Base-by-base conservation (phyloP, 768 basidiomycete genomes). In the Suillus sp. region DNA sequence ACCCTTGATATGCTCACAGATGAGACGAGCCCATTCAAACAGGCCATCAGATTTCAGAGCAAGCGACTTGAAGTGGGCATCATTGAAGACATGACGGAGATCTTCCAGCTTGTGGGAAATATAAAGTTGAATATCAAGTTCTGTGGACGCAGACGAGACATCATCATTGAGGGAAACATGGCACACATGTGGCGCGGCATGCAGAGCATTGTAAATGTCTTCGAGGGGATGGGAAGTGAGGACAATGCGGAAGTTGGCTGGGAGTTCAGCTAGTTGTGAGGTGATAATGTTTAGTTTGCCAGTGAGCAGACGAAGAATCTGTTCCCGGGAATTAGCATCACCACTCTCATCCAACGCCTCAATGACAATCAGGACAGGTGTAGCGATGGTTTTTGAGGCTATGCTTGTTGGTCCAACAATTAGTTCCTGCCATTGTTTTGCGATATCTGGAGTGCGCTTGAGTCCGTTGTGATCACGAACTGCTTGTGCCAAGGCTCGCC, bases 261-360 rank as follows among this genome's bases (percentile, higher is more conserved):
- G 30, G 7, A 60, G 42, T 13, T 27, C 7, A 4, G 48, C 11
- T 30, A 42, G n/a, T 38, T 27, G n/a, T 20, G 34, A n/a, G 25
- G 37, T 3, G 5, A 47, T 14, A 25, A 25, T 16, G 25, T 27
- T n/a, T 14, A 4, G 7, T 2, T 51, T 22, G 20, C 47, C 30
- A 32, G 58, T 18, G 13, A 66, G 43, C 10, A 65, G 25, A 25
- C 25, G 2, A 7, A 75, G 68, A 40, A 73, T 63, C 7, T 22
- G 20, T n/a, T 53, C 40, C 18, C 67, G 64, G 48, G 62, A 32
- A 2, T 25, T 37, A 6, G 37, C 38, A 4, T 67, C 58, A 9
- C 62, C 62, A 43, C 66, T 68, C 54, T 66, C 68, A 38, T 70
- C 68, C 40, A 72, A 53, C 3, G 60, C 72, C 43, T 75, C 74